These are phyloP conservation scores for Peronosclerospora sorghi DNA, from an alignment of 352 stramenopile genomes.

Conservation along the genomic window DNA sequence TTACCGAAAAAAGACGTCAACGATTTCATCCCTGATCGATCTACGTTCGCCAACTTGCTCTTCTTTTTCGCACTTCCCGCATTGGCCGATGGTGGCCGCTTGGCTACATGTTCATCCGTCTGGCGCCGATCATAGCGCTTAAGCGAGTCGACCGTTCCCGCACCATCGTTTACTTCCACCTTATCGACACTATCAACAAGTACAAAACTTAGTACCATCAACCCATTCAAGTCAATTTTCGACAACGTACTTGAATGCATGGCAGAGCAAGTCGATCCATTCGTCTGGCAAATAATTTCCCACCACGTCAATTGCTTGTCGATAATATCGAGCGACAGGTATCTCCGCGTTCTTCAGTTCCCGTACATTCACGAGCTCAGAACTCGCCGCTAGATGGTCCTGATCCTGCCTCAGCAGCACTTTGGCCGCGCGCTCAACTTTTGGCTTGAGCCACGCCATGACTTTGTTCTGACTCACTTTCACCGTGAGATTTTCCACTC, in stretches of 20 bases:
- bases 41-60: slow-evolving; percentile 67
- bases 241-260: slow-evolving; percentile 39
- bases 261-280: slow-evolving; percentile 34
- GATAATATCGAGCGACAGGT: slow-evolving; percentile 17
- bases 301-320: slow-evolving; percentile 48
- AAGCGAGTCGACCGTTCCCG: slow-evolving; percentile 11
- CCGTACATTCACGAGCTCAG: slow-evolving; percentile 27
- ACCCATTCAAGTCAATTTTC: neutral
- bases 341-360: slow-evolving; percentile 2
- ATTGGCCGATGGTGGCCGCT: slow-evolving; percentile 26
- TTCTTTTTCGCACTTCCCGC: slow-evolving; percentile 52
- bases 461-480: slow-evolving; percentile 47
- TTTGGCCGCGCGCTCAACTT: slow-evolving; percentile 35
- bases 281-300: slow-evolving; percentile 41
- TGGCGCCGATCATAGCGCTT: slow-evolving; percentile 29
- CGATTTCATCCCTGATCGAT: slow-evolving; percentile 74
- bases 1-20: slow-evolving; percentile 77
- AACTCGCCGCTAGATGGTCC: slow-evolving; percentile 15
- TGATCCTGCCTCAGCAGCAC: slow-evolving; percentile 28
- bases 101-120: slow-evolving; percentile 16
- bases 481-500: slow-evolving; percentile 43
- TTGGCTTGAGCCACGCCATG: slow-evolving; percentile 35
- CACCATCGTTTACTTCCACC: slow-evolving; percentile 8
- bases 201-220: neutral
- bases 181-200: slow-evolving; percentile 19